Conservation (phyloP, 106 monocot genomes). For the Apostasia shenzhenica region DNA sequence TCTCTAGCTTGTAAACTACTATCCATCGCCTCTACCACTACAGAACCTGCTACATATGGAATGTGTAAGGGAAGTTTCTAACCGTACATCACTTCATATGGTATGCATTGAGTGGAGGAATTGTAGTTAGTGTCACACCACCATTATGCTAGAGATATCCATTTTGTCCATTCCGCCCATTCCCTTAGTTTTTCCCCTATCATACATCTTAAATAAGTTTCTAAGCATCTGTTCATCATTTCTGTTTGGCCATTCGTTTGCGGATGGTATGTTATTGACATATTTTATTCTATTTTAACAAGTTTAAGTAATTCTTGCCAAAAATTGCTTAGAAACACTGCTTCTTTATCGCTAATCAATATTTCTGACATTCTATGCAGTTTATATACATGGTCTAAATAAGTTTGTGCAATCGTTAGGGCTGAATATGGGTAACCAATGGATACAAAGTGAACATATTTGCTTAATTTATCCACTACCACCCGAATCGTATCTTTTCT, state of each 20-base stretch:
- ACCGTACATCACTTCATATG: background rate
- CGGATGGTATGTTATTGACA: background rate
- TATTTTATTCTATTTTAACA: background rate
- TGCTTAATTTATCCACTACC: conserved; percentile 3
- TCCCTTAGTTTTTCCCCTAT: background rate
- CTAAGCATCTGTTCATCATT: background rate
- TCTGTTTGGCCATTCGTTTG: background rate
- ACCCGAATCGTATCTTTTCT: background rate
- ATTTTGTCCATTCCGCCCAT: background rate
- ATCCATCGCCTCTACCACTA: background rate
- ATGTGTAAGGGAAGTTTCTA: background rate
- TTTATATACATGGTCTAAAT: background rate
- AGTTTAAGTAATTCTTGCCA: background rate
- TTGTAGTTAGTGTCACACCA: background rate
- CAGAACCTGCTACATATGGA: background rate
- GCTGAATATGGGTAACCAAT: conserved; percentile 4
- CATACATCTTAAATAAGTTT: background rate
- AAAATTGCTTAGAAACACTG: background rate
- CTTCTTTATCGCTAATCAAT: background rate
- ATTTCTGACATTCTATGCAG: background rate
- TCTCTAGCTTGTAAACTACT: background rate
- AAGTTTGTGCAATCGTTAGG: background rate
- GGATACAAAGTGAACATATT: conserved; percentile 11
- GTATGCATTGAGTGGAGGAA: background rate
- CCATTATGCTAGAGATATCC: background rate